Evolutionary conservation across 2,329 filamentous ascomycete genomes (phyloP).

Genomic region (Colletotrichum tofieldiae): DNA sequence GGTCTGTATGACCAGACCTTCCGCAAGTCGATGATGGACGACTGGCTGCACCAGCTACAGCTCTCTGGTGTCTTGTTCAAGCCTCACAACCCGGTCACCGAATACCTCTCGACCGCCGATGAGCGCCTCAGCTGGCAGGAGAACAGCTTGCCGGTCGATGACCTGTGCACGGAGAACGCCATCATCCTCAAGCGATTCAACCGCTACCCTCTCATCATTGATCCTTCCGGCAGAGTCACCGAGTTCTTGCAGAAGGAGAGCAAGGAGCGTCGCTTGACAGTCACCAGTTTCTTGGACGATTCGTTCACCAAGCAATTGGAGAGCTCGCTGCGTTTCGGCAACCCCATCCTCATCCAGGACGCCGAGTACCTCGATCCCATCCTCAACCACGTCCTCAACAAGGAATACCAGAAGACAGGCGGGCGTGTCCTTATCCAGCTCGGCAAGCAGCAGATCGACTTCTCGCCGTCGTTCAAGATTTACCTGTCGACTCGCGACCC

Average conservation of each 20-base stretch:
- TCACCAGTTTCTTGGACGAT: constrained; percentile 98
- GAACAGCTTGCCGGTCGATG: constrained; percentile 93
- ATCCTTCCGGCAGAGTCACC: constrained; percentile 93
- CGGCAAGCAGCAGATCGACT: constrained; percentile 98
- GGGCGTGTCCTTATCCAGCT: constrained; percentile 98
- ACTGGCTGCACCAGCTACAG: constrained; percentile 94
- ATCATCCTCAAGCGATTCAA: constrained; percentile 99
- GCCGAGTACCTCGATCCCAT: constrained; percentile 97
- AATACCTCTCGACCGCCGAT: constrained; percentile 96
- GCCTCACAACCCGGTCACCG: constrained; percentile 92
- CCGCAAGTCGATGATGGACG: constrained; percentile 96
- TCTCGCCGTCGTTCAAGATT: constrained; percentile 95
- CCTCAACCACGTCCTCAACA: constrained; percentile 98
- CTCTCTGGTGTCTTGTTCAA: constrained; percentile 96
- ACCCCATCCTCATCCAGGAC: constrained; percentile 98
- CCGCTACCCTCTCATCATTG: constrained; percentile 97
- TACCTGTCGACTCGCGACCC: constrained; percentile 97
- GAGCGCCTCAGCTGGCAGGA: constrained; percentile 96
- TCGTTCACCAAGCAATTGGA: constrained; percentile 98
- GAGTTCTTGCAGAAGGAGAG: constrained; percentile 97
- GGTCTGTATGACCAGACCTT: constrained; percentile 99
- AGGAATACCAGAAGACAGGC: constrained; percentile 98
- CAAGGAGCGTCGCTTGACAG: constrained; percentile 92
- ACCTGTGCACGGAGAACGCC: constrained; percentile 98
- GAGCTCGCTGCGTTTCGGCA: constrained; percentile 96